Evolutionary conservation across 129 eudicot species (phyloP).

Genomic region (Oenanthe sinensis): DNA sequence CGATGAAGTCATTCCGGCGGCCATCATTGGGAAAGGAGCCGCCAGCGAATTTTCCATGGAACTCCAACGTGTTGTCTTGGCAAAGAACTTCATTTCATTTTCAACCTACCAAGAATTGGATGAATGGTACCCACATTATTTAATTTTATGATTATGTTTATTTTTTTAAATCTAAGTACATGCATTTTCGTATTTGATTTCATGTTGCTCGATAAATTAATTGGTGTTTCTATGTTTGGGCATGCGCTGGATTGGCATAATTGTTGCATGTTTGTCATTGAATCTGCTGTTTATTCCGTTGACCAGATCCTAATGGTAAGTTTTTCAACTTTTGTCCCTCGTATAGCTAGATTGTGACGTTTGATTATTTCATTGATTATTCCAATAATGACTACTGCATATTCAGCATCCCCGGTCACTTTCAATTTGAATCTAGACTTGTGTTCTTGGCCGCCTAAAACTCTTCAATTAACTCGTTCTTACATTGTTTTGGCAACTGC

Average conservation of each 20-base stretch:
- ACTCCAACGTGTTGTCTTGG: slow-evolving; percentile 6
- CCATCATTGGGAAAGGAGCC: neutral
- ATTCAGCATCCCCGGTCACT: neutral
- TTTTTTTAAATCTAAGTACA: neutral
- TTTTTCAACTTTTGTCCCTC: neutral
- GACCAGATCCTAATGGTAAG: slow-evolving; percentile 46
- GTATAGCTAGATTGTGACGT: neutral
- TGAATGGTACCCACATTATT: neutral
- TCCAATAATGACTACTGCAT: neutral
- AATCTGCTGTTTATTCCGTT: slow-evolving; percentile 11
- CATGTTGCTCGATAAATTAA: neutral
- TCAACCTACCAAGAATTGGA: slow-evolving; percentile 10
- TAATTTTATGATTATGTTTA: neutral
- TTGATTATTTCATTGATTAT: neutral
- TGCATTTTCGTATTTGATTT: neutral
- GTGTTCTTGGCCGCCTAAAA: neutral
- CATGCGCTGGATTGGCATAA: slow-evolving; percentile 15
- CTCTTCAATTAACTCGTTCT: neutral
- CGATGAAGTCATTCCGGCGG: slow-evolving; percentile 11
- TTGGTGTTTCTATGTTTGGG: neutral
- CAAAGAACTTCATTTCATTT: slow-evolving; percentile 12
- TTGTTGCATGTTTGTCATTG: slow-evolving; percentile 16
- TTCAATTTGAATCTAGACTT: neutral
- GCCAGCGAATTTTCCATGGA: slow-evolving; percentile 2
- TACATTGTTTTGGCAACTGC: neutral